Percentiles rank a stretch among this genome's conserved stretches.
phyloP scores from a whole-genome alignment of 208 protist genomes.

The Wallacemonas rigidus region DNA sequence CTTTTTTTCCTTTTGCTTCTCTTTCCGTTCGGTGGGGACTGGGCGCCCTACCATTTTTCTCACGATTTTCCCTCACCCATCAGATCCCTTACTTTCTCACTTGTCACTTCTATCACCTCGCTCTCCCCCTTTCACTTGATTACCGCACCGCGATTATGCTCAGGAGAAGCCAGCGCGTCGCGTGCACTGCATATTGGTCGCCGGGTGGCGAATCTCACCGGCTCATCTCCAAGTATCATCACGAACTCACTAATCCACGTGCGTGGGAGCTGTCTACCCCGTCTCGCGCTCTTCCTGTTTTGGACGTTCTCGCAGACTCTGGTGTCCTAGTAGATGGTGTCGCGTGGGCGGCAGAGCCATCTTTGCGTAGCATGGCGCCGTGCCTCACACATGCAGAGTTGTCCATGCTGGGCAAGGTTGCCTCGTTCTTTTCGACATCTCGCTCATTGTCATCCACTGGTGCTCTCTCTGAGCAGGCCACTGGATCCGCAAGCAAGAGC shows the following conservation, averaged over 20 bases:
- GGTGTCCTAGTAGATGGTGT: slow-evolving; percentile 57
- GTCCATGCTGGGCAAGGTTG: slow-evolving; percentile 38
- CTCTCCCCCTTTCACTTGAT: neutral
- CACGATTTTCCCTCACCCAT: neutral
- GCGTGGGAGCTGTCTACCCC: slow-evolving; percentile 68
- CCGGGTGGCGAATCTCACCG: slow-evolving; percentile 5
- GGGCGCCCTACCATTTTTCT: neutral
- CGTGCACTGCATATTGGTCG: neutral
- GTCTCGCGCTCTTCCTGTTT: slow-evolving; percentile 54
- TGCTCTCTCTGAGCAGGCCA: neutral
- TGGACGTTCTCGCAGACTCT: slow-evolving; percentile 54
- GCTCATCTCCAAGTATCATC: slow-evolving; percentile 2
- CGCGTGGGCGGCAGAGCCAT: slow-evolving; percentile 37
- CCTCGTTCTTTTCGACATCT: slow-evolving; percentile 31
- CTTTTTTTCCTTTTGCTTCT: too few species aligned
- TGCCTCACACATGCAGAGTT: slow-evolving; percentile 65
- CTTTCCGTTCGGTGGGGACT: too few species aligned
- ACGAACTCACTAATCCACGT: slow-evolving; percentile 6
- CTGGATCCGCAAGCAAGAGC: neutral
- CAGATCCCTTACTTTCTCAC: neutral
- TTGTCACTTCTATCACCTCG: neutral
- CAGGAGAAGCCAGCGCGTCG: neutral
- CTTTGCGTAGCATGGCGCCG: slow-evolving; percentile 49
- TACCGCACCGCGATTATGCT: neutral
- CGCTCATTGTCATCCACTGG: neutral